These are phyloP conservation scores for Geoglossum cookeanum DNA, from an alignment of 2,329 filamentous ascomycete species.

Conservation along the genomic window DNA sequence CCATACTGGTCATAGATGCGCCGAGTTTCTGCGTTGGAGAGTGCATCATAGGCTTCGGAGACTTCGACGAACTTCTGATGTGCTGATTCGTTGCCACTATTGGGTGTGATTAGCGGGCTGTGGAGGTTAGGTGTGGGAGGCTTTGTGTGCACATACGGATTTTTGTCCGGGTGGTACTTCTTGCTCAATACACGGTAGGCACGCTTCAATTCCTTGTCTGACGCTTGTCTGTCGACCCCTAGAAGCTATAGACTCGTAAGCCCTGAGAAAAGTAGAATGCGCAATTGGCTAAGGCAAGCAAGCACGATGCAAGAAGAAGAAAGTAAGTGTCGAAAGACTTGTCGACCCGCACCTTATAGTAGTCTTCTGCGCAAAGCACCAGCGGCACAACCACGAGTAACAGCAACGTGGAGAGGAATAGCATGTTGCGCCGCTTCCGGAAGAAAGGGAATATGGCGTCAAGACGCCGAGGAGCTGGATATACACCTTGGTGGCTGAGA, in stretches of 20 bases:
- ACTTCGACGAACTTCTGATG: conserved; percentile 86
- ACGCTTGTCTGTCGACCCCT: conserved; percentile 58
- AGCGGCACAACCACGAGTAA: conserved; percentile 25
- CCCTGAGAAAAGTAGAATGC: conserved; percentile 14
- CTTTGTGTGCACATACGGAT: conserved; percentile 44
- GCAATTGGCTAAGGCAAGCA: conserved; percentile 12
- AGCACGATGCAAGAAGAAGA: conserved; percentile 20
- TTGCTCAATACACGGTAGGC: conserved; percentile 86
- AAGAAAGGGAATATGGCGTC: not conserved
- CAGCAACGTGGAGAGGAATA: conserved; percentile 23
- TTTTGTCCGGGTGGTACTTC: conserved; percentile 95
- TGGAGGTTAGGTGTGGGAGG: not conserved
- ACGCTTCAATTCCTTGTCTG: conserved; percentile 77
- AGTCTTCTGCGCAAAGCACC: conserved; percentile 41
- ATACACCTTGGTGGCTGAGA: not conserved
- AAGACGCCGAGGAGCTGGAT: not conserved
- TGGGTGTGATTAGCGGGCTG: conserved; percentile 3
- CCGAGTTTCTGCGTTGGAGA: conserved; percentile 61
- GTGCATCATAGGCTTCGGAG: conserved; percentile 85
- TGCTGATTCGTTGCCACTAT: conserved; percentile 56
- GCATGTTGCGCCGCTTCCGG: conserved; percentile 16
- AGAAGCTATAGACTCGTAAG: conserved; percentile 44
- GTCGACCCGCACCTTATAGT: conserved; percentile 45
- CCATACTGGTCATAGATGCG: conserved; percentile 89
- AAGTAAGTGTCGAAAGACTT: not conserved